A percentile compares a stretch with the other conserved stretches of the same genome.
Evolutionary conservation across 2,329 filamentous ascomycete genomes (phyloP).

Genomic region (Pseudogymnoascus sp.): DNA sequence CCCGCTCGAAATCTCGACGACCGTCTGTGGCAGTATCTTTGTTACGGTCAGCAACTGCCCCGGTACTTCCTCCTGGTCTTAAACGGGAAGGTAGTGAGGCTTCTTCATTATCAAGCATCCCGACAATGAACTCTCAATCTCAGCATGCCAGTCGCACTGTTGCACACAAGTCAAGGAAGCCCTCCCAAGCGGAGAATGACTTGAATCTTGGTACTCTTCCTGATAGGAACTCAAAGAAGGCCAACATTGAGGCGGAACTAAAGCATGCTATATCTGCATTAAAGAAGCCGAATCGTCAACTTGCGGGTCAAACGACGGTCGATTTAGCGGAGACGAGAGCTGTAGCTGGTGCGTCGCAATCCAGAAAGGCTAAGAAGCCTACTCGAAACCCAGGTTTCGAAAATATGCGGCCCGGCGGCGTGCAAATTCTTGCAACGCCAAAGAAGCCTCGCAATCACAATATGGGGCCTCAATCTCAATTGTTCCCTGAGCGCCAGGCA

Average conservation of each 20-base stretch:
- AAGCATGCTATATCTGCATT: conserved; percentile 65
- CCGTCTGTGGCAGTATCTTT: conserved; percentile 53
- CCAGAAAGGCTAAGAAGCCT: conserved; percentile 47
- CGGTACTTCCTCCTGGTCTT: conserved; percentile 48
- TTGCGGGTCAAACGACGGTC: conserved; percentile 58
- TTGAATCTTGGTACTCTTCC: conserved; percentile 41
- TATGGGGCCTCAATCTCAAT: conserved; percentile 16
- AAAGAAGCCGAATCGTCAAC: conserved; percentile 66
- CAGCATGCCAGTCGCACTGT: conserved; percentile 30
- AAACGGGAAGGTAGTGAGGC: conserved; percentile 64
- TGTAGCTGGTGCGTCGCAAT: conserved; percentile 37
- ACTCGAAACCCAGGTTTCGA: conserved; percentile 29
- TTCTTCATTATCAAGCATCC: conserved; percentile 41
- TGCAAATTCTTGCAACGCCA: conserved; percentile 29
- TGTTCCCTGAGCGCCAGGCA: conserved; percentile 9
- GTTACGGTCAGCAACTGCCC: conserved; percentile 60
- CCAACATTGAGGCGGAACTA: conserved; percentile 59
- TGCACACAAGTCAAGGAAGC: conserved; percentile 34
- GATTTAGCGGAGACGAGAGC: conserved; percentile 59
- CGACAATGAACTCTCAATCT: conserved; percentile 33
- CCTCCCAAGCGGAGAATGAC: conserved; percentile 45
- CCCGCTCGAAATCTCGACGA: conserved; percentile 47
- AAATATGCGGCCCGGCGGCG: conserved; percentile 7
- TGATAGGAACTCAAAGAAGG: conserved; percentile 52
- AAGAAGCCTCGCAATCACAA: conserved; percentile 24